Evolutionary conservation across 1,284 basidiomycete species (phyloP).

Genomic region (Pholiota adiposa): DNA sequence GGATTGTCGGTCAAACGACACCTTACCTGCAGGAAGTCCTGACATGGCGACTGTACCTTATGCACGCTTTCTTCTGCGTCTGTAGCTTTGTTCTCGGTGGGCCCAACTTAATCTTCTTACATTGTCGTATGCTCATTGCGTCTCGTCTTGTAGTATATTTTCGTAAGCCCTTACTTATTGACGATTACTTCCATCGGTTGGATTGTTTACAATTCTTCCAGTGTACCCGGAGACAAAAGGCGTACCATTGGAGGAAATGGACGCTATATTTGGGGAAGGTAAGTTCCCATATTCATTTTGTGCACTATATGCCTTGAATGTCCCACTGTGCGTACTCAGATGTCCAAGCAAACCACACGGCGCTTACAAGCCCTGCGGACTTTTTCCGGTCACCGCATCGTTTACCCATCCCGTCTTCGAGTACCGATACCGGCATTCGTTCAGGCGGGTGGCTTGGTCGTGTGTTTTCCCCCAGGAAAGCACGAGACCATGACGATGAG

Average conservation of each 20-base stretch:
- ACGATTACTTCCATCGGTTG: conserved; percentile 3
- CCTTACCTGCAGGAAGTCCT: conserved; percentile 90
- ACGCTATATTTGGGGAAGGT: conserved; percentile 83
- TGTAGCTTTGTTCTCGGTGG: conserved; percentile 83
- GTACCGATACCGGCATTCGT: background rate
- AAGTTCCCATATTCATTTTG: background rate
- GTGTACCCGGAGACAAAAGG: conserved; percentile 86
- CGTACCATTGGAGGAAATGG: conserved; percentile 85
- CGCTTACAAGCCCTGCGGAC: background rate
- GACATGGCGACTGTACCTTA: conserved; percentile 91
- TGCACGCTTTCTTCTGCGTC: conserved; percentile 95
- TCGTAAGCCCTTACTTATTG: conserved; percentile 44
- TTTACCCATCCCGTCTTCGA: background rate
- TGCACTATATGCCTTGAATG: background rate
- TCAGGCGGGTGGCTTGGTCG: background rate
- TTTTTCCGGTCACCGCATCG: conserved; percentile 4
- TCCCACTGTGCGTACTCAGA: background rate
- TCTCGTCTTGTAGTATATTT: too few species aligned
- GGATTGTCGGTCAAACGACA: conserved; percentile 88
- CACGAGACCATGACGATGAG: background rate
- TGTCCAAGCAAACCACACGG: background rate
- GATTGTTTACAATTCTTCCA: conserved; percentile 30
- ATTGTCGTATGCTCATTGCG: conserved; percentile 70
- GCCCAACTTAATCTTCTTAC: conserved; percentile 51
- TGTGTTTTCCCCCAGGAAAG: background rate